Evolutionary conservation across 2,329 filamentous ascomycete genomes (phyloP).

Genomic region (Aspergillus fischeri): DNA sequence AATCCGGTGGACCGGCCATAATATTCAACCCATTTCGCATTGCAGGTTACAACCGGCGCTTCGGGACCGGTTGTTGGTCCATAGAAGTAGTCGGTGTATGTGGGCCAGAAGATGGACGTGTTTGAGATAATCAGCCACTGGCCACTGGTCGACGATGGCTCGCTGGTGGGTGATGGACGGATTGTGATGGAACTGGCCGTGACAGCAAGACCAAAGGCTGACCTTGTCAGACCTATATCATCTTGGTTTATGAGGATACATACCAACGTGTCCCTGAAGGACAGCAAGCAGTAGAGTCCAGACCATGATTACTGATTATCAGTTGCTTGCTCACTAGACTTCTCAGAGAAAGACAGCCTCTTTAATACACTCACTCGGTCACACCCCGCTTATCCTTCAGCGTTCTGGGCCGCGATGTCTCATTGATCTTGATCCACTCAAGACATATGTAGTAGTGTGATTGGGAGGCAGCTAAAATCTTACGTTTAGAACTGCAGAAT

Average conservation of each 20-base stretch:
- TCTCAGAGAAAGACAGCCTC: background rate
- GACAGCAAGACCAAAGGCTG: background rate
- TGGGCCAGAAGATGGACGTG: constrained; percentile 22
- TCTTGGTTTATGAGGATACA: background rate
- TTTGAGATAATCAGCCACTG: constrained; percentile 29
- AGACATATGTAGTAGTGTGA: background rate
- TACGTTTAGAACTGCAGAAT: background rate
- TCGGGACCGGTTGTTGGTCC: constrained; percentile 18
- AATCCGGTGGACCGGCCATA: constrained; percentile 11
- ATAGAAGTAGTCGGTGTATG: constrained; percentile 21
- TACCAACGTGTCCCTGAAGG: background rate
- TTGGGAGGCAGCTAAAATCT: background rate
- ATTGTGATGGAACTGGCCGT: background rate
- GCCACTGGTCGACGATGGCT: constrained; percentile 9
- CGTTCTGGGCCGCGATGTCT: background rate
- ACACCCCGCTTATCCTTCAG: background rate
- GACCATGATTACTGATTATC: background rate
- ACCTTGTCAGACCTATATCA: background rate
- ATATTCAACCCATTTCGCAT: constrained; percentile 18
- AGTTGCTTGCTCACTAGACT: background rate
- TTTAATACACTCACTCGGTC: background rate
- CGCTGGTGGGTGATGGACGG: background rate
- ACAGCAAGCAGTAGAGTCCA: background rate
- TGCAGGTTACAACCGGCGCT: constrained; percentile 17
- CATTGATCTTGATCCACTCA: background rate